phyloP scores from a whole-genome alignment of 371 early-diverging fungal genomes.

The Chytridium lagenaria region DNA sequence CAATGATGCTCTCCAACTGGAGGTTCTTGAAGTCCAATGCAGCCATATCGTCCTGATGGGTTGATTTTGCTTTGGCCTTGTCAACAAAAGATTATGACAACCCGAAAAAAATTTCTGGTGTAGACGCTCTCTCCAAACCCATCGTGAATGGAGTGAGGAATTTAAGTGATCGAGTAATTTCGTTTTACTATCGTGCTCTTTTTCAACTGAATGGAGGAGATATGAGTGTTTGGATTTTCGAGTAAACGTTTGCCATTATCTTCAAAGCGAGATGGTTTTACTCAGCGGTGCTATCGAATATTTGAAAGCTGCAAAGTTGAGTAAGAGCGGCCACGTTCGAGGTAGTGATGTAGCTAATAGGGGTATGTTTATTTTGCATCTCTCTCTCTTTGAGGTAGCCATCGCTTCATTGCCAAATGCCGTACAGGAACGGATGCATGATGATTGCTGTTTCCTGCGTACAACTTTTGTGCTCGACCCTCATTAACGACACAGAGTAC shows the following conservation, averaged over 20 bases:
- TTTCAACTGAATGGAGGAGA: no score
- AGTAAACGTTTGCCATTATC: no score
- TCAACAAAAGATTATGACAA: neutral
- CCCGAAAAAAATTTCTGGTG: neutral
- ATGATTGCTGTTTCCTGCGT: neutral
- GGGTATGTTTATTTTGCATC: neutral
- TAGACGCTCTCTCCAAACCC: no score
- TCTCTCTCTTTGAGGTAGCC: neutral
- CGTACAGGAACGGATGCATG: neutral
- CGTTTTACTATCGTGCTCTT: no score
- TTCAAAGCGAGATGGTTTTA: no score
- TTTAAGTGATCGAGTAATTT: no score
- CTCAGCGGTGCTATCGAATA: no score
- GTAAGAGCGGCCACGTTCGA: no score
- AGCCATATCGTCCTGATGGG: neutral
- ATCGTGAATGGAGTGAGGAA: no score
- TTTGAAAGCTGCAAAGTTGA: no score
- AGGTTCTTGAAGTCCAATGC: constrained; percentile 47
- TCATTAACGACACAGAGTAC: neutral
- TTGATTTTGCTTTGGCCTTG: neutral
- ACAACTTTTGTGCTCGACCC: neutral
- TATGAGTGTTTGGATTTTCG: no score
- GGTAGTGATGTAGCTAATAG: no score
- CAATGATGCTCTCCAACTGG: constrained; percentile 53
- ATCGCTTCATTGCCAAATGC: neutral